Percentiles rank a stretch among this genome's conserved stretches.
phyloP scores from a whole-genome alignment of 2,329 filamentous ascomycete species.

The Colletotrichum echinochloae region DNA sequence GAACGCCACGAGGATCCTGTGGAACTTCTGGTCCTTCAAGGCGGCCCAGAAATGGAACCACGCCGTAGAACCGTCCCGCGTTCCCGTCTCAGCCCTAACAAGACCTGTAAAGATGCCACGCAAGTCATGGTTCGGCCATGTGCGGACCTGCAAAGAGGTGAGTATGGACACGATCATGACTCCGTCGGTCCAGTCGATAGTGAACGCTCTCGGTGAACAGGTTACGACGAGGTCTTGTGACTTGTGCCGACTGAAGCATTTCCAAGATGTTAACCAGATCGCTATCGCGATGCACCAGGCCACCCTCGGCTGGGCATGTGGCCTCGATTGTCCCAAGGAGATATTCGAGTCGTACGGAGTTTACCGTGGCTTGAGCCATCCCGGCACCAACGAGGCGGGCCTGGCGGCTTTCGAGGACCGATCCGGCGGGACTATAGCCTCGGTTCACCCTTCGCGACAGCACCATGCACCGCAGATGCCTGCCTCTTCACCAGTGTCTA shows the following conservation, averaged over 20 bases:
- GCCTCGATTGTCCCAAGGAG: not conserved
- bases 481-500: not conserved
- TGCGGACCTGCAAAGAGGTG: not conserved
- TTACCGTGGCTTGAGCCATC: not conserved
- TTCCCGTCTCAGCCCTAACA: constrained; percentile 1
- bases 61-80: not conserved
- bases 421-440: too few species aligned
- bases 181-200: constrained; percentile 3
- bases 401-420: not conserved
- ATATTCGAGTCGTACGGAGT: constrained; percentile 1
- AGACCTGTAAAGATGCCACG: not conserved
- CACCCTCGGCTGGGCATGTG: not conserved
- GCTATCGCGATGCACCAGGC: not conserved
- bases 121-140: not conserved
- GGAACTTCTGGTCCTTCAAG: constrained; percentile 36
- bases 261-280: not conserved
- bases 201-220: constrained; percentile 1
- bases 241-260: not conserved
- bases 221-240: not conserved
- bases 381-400: not conserved
- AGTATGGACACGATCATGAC: not conserved
- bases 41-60: constrained; percentile 1
- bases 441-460: not conserved
- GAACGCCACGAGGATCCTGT: constrained; percentile 1
- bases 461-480: not conserved